A percentile compares a stretch with the other conserved stretches of the same genome.
These are phyloP conservation scores for Skeletonema costatum DNA, from an alignment of 108 stramenopile genomes.

Conservation along the genomic window DNA sequence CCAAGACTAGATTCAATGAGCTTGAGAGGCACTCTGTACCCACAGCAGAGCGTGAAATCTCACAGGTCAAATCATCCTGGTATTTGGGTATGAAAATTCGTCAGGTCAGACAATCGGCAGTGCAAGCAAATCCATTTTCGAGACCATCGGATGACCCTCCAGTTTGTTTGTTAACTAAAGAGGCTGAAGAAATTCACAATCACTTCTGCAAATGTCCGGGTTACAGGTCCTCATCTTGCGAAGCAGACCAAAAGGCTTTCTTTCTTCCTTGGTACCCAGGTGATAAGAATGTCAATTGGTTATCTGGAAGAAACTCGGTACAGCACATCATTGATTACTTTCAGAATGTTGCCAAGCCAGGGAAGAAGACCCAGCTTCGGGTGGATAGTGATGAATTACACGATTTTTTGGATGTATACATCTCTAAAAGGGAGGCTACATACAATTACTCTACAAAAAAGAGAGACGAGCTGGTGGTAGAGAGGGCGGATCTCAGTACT, in stretches of 20 bases:
- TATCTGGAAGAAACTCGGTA: background rate
- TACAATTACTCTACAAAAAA: background rate
- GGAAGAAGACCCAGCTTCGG: background rate
- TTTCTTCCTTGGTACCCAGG: background rate
- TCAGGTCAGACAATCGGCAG: slow-evolving; percentile 5
- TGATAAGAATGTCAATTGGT: background rate
- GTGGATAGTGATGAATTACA: background rate
- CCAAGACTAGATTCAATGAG: slow-evolving; percentile 7
- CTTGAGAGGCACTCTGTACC: slow-evolving; percentile 10
- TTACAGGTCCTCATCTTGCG: background rate
- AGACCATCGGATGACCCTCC: background rate
- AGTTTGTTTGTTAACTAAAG: background rate
- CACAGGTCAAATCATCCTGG: background rate
- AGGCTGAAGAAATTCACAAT: slow-evolving; percentile 22
- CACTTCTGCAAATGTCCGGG: slow-evolving; percentile 17
- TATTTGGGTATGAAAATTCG: slow-evolving; percentile 31
- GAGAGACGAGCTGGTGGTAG: slow-evolving; percentile 3
- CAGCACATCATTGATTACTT: slow-evolving; percentile 25
- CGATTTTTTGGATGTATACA: slow-evolving; percentile 16
- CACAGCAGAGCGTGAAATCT: slow-evolving; percentile 5
- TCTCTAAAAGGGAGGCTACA: background rate
- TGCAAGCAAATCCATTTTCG: slow-evolving; percentile 26
- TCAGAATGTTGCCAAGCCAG: slow-evolving; percentile 10
- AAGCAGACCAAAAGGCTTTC: background rate
- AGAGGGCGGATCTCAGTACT: slow-evolving; percentile 6